These are phyloP conservation scores for Apiospora marii DNA, from an alignment of 2,329 filamentous ascomycete species.

Conservation along the genomic window DNA sequence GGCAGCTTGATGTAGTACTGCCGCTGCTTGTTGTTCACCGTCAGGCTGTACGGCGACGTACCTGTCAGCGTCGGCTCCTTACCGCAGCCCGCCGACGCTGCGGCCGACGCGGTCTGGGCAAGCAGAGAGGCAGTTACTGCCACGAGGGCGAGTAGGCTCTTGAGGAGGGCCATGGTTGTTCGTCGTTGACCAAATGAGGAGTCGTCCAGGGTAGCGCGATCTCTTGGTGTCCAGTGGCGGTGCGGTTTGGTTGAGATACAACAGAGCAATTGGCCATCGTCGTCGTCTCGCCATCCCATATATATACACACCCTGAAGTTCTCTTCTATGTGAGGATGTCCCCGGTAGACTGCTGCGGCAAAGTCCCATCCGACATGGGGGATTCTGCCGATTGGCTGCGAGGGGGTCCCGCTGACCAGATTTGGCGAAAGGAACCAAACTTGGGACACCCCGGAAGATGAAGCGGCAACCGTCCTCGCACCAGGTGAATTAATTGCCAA, in stretches of 20 bases:
- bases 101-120: conserved; percentile 1
- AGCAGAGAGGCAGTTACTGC: neutral
- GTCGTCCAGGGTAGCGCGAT: neutral
- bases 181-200: neutral
- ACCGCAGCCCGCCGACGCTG: neutral
- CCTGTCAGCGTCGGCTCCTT: conserved; percentile 8
- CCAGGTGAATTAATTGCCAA: neutral
- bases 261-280: neutral
- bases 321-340: neutral
- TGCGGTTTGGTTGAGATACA: neutral
- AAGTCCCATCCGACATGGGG: neutral
- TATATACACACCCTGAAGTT: neutral
- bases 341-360: neutral
- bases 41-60: conserved; percentile 11
- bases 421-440: conserved; percentile 6
- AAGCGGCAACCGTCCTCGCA: neutral
- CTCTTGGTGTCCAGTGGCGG: neutral
- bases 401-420: neutral
- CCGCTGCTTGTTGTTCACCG: conserved; percentile 15
- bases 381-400: neutral
- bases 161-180: neutral
- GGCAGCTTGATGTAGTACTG: conserved; percentile 20
- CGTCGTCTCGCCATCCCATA: neutral
- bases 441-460: neutral
- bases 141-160: neutral